Conservation (phyloP, 129 eudicot species). For the Sambucus nigra region DNA sequence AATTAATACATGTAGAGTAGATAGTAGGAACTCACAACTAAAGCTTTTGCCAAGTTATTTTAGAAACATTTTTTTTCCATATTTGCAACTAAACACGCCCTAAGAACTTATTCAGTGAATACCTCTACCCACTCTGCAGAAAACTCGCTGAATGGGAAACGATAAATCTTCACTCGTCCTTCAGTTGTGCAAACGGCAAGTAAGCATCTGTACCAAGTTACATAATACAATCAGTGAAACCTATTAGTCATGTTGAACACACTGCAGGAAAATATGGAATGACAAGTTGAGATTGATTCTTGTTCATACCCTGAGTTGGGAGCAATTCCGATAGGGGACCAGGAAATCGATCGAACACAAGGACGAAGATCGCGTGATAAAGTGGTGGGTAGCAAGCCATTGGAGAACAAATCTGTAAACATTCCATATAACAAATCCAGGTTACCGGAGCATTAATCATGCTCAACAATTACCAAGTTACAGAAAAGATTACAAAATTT, state of each 20-base stretch:
- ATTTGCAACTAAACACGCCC: no score
- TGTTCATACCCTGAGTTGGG: slow-evolving; percentile 76
- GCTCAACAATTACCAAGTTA: no score
- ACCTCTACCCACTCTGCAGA: slow-evolving; percentile 90
- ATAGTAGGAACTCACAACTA: no score
- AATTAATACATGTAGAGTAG: neutral
- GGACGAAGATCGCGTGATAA: slow-evolving; percentile 57
- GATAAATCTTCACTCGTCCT: slow-evolving; percentile 71
- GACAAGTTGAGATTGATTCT: neutral
- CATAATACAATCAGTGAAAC: neutral
- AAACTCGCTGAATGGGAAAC: slow-evolving; percentile 63
- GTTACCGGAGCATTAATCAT: no score
- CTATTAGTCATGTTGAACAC: neutral
- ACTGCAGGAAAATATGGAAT: neutral
- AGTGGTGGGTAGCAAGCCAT: slow-evolving; percentile 44
- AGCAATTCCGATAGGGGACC: slow-evolving; percentile 85
- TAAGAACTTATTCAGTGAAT: slow-evolving; percentile 11
- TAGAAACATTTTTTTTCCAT: neutral
- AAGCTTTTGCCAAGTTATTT: neutral
- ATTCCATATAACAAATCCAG: slow-evolving; percentile 3
- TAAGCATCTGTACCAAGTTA: slow-evolving; percentile 47
- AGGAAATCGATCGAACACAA: slow-evolving; percentile 73
- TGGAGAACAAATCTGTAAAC: slow-evolving; percentile 48
- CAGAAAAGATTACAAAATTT: no score
- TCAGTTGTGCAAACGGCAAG: slow-evolving; percentile 89